Evolutionary conservation across 2,329 filamentous ascomycete species (phyloP).

Genomic region (Ambrosiella cleistominuta): DNA sequence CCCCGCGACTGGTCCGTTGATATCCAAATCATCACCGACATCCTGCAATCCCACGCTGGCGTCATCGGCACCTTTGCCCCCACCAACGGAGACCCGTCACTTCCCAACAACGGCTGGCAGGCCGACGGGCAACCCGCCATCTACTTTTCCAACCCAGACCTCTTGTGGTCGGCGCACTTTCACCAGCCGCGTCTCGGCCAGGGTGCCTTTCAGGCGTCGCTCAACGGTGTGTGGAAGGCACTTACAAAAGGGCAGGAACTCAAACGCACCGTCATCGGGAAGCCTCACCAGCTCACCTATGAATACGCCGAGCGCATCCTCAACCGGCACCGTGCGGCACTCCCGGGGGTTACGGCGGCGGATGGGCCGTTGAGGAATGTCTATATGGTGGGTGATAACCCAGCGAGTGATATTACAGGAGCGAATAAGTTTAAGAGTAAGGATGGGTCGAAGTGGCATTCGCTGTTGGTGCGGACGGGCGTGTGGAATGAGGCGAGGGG

Average conservation of each 20-base stretch:
- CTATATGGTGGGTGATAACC: slow-evolving; percentile 90
- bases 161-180: slow-evolving; percentile 76
- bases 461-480: slow-evolving; percentile 62
- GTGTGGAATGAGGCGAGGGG: slow-evolving; percentile 40
- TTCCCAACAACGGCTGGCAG: slow-evolving; percentile 65
- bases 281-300: slow-evolving; percentile 64
- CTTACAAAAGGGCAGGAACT: slow-evolving; percentile 48
- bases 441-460: slow-evolving; percentile 55
- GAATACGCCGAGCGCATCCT: slow-evolving; percentile 66
- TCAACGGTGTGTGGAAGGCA: slow-evolving; percentile 63
- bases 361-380: slow-evolving; percentile 45
- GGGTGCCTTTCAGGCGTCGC: slow-evolving; percentile 69
- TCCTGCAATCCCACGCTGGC: slow-evolving; percentile 63
- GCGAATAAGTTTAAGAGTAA: slow-evolving; percentile 58
- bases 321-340: slow-evolving; percentile 34
- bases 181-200: slow-evolving; percentile 77
- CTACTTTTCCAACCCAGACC: slow-evolving; percentile 80
- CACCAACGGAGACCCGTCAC: slow-evolving; percentile 45
- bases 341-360: slow-evolving; percentile 4
- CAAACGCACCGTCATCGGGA: slow-evolving; percentile 56
- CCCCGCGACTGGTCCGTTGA: slow-evolving; percentile 92
- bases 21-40: slow-evolving; percentile 64
- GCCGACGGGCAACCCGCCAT: slow-evolving; percentile 62
- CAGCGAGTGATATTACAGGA: slow-evolving; percentile 76
- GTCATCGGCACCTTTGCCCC: slow-evolving; percentile 62